Percentiles rank a stretch among this genome's conserved stretches.
Evolutionary conservation across 768 basidiomycete species (phyloP).

Genomic region (Lentinula lateritia): DNA sequence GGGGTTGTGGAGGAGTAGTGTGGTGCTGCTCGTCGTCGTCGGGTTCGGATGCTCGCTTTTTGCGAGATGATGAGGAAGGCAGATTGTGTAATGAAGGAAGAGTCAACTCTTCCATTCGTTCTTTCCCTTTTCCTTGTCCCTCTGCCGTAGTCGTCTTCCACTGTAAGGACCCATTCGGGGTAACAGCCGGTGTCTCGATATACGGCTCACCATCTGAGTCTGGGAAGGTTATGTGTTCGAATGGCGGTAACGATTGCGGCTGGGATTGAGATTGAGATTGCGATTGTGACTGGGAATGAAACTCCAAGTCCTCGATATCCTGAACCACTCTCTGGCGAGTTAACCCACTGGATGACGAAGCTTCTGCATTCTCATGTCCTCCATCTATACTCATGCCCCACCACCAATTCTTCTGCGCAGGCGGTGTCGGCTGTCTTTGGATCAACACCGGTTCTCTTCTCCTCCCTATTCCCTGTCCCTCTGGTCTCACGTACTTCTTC

Average conservation of each 20-base stretch:
- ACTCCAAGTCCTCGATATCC: constrained; percentile 8
- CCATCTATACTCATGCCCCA: no score
- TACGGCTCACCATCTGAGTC: constrained; percentile 31
- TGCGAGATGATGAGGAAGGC: no score
- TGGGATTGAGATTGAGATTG: constrained; percentile 13
- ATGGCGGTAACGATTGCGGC: constrained; percentile 18
- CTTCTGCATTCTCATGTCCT: background rate
- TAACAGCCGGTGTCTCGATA: constrained; percentile 47
- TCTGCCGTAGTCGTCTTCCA: background rate
- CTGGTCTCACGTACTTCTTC: constrained; percentile 28
- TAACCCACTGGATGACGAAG: background rate
- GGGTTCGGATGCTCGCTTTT: no score
- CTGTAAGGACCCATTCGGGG: constrained; percentile 36
- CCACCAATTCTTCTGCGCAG: background rate
- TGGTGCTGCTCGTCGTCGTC: no score
- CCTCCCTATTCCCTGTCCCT: no score
- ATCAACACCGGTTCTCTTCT: constrained; percentile 33
- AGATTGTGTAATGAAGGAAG: background rate
- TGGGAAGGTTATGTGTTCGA: constrained; percentile 32
- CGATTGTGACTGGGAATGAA: background rate
- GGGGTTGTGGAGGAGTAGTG: no score
- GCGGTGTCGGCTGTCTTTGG: constrained; percentile 1
- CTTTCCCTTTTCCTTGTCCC: no score
- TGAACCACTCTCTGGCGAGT: constrained; percentile 1
- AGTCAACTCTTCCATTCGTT: no score